Evolutionary conservation across 768 basidiomycete genomes (phyloP), one percentile per base, ranked within the genome.

Genomic region (Nidularia pulvinata): DNA sequence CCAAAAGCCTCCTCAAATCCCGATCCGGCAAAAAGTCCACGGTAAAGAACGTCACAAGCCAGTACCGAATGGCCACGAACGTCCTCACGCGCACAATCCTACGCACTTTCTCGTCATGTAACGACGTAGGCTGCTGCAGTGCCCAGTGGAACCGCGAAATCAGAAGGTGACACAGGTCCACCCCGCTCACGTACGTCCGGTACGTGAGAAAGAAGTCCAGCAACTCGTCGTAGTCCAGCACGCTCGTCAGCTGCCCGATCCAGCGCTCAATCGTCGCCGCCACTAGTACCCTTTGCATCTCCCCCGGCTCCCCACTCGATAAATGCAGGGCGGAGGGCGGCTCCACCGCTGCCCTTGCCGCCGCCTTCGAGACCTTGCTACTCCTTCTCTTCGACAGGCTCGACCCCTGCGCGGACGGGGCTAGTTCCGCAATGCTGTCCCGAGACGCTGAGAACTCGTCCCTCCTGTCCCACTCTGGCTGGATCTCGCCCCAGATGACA

Each of bases 181-280:
- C 75, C 2, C 89, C 84, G 50, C 79, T 79, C 65, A 95, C 80
- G 67, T 93, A 95, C 44, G 89, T 84, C 52, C 94, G 85, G 65
- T 94, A 97, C 2, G 93, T 95, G 66, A 96, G 80, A 80, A 97
- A 93, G 66, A 95, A 95, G 61, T 91, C 86, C 53, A 93, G 79
- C 32, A 95, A 77, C 60, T 94, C 91, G 65, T 94, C 93, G 54
- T 92, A 91, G 67, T 90, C 85, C 61, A 94, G 75, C 60, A 90
- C 86, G 60, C 87, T 89, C 33, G 95, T 95, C 48, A 96, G 73
- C 62, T 96, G 92, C 1, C 91, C 93, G 51, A 97, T 87, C 91
- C 92, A 93, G 0, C 94, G 86, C 66, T 95, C 94, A 61, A 95
- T 92, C 3, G 92, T 94, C 4, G 93, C 93, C 0, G 92, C 94